Evolutionary conservation across 768 basidiomycete species (phyloP).

Genomic region (Mycena vulgaris): DNA sequence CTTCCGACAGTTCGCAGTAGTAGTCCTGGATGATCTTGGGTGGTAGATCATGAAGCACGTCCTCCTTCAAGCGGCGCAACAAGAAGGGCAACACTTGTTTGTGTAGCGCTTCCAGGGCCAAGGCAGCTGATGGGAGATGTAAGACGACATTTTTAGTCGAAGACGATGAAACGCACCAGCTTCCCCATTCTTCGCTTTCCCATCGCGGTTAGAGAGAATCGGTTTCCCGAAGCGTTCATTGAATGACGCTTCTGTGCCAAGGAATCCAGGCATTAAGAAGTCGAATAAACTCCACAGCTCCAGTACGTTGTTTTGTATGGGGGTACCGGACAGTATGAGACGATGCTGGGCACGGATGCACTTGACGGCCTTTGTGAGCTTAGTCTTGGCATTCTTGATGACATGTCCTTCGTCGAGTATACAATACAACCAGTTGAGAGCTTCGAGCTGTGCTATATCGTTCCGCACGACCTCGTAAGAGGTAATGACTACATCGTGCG

Average conservation of each 20-base stretch:
- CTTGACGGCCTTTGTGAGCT: slow-evolving; percentile 97
- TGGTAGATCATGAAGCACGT: slow-evolving; percentile 94
- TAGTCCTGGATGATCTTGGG: slow-evolving; percentile 99
- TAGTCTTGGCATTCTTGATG: slow-evolving; percentile 99
- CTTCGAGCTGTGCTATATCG: slow-evolving; percentile 84
- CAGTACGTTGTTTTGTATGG: slow-evolving; percentile 98
- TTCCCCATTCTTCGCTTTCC: slow-evolving; percentile 95
- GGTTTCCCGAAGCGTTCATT: slow-evolving; percentile 97
- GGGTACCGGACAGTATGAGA: slow-evolving; percentile 95
- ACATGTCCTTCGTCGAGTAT: slow-evolving; percentile 98
- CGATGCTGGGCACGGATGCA: slow-evolving; percentile 91
- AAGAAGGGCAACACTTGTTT: slow-evolving; percentile 99
- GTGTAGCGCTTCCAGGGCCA: slow-evolving; percentile 95
- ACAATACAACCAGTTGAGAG: slow-evolving; percentile 93
- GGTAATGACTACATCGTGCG: slow-evolving; percentile 93
- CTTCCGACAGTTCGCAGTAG: slow-evolving; percentile 95
- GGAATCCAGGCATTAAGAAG: slow-evolving; percentile 99
- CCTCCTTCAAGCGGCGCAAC: slow-evolving; percentile 95
- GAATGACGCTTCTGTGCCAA: slow-evolving; percentile 95
- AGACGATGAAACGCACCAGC: slow-evolving; percentile 70
- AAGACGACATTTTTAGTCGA: not conserved
- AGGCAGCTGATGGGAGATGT: slow-evolving; percentile 66
- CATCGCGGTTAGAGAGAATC: slow-evolving; percentile 94
- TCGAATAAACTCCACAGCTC: slow-evolving; percentile 99
- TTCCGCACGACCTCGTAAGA: slow-evolving; percentile 99